Base-by-base conservation (phyloP, 1,139 yeast species). In the Scheffersomyces stambukii region DNA sequence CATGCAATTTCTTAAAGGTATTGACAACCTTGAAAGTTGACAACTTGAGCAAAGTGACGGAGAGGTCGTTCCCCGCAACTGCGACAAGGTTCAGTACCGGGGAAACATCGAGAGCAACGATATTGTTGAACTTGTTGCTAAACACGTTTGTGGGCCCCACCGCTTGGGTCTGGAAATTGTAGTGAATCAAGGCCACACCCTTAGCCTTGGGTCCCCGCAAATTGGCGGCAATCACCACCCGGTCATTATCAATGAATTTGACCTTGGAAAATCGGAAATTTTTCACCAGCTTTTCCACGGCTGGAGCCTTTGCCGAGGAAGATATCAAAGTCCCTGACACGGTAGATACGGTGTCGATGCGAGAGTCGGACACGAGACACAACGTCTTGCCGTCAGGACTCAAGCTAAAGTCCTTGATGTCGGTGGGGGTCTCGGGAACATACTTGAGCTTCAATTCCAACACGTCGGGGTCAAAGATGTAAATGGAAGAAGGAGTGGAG, bases 61-160 rank as follows among this genome's bases (percentile, higher is more conserved):
- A 76, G 37, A 77, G 70, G 42, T 85, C 91, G 38, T 84, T 81
- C 1, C 91, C 84, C 0, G 93, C 85, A 14, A 85, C 50, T 0
- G 84, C 93, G 15, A 80, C 63, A 27, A 81, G 58, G 25, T 75
- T 67, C 26, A 65, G 65, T 4, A 54, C 40, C 7, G 50, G 42
- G 9, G 63, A 53, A 21, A 65, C 57, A 45, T 81, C 94, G 50
- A 86, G 56, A 1, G 93, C 80, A 0, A 93, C 84, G 16, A 83
- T 66, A 25, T 82, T 81, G 38, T 71, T 76, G 41, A 77, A 60
- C 33, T 73, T 77, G 25, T 62, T 70, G 4, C 80, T 67, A 5
- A 80, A 54, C 5, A 66, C 47, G 15, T 60, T 57, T 12, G 65
- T 54, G 37, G 60, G 67, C 9, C 66, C 43, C 11, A 77, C 57